Base-by-base conservation (phyloP, 148 eudicot species). In the Nepenthes mirabilis region DNA sequence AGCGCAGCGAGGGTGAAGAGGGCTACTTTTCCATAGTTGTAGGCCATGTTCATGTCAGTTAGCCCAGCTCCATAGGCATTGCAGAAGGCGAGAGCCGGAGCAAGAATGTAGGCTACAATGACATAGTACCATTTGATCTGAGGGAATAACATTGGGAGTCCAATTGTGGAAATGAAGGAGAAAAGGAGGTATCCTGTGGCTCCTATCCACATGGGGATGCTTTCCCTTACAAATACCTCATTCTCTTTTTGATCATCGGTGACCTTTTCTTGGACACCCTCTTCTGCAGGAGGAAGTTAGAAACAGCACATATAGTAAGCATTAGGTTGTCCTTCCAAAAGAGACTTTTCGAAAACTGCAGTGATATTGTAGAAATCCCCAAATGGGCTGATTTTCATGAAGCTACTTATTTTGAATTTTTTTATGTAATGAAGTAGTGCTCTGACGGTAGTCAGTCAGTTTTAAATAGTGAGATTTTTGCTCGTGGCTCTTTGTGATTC, bases 31-130 rank as follows among this genome's bases (percentile, higher is more conserved):
- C 95, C 95, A 11, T 83, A 87, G 65, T 83, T 87, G 68, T 81
- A 81, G 11, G 85, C 84, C 90, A 87, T 83, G 76, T 83, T 83
- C 87, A 79, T 81, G 76, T 87, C 95, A 2, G 95, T 87, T 57
- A 87, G 73, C 37, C 95, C 95, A 14, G 90, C 80, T 36, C 90
- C 90, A 43, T 87, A 87, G 6, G 95, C 87, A 33, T 87, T 87
- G 74, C 95, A 83, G 79, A 87, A 87, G 72, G 81, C 76, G n/a
- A 87, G 62, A 9, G 76, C 63, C 1, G 95, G 95, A 5, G 87
- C 87, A 12, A 83, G 53, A 52, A 78, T 53, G 63, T 87, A 87
- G 34, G 87, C 87, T 13, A 80, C 77, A 1, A 79, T 52, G 6
- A 87, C 77, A 32, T 77, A 81, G 65, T 79, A 83, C 95, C 95